Conservation (phyloP, 768 basidiomycete species). For the Dioszegia hungarica region DNA sequence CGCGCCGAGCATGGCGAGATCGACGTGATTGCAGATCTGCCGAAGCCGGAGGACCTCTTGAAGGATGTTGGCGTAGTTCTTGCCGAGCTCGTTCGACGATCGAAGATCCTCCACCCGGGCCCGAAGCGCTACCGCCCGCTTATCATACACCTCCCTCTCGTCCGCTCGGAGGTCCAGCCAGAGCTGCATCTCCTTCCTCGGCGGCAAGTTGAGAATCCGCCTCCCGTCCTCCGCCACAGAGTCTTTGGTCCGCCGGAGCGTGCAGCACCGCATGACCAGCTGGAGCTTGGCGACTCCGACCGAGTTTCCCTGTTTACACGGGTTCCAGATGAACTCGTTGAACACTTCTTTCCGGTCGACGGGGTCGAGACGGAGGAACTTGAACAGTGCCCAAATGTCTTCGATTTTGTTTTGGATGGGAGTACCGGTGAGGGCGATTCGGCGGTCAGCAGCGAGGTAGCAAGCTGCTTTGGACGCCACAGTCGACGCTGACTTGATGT, state of each 20-base stretch:
- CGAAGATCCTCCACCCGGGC: slow-evolving; percentile 84
- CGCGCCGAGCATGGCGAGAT: slow-evolving; percentile 51
- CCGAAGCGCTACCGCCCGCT: slow-evolving; percentile 82
- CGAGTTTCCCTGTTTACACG: slow-evolving; percentile 77
- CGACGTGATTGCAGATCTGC: slow-evolving; percentile 96
- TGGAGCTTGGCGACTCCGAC: slow-evolving; percentile 89
- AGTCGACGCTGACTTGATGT: slow-evolving; percentile 91
- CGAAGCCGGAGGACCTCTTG: slow-evolving; percentile 93
- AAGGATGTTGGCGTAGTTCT: slow-evolving; percentile 95
- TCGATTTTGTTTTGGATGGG: slow-evolving; percentile 99
- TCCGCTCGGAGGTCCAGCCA: slow-evolving; percentile 75
- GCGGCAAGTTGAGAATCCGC: slow-evolving; percentile 78
- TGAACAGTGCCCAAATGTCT: slow-evolving; percentile 94
- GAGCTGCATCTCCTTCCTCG: slow-evolving; percentile 81
- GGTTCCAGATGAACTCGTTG: slow-evolving; percentile 87
- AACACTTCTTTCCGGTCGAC: slow-evolving; percentile 89
- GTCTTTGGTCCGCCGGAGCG: slow-evolving; percentile 93
- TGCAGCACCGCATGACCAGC: slow-evolving; percentile 94
- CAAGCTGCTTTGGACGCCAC: slow-evolving; percentile 93
- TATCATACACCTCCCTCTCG: slow-evolving; percentile 81
- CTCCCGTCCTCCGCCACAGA: slow-evolving; percentile 73
- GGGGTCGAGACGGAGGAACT: slow-evolving; percentile 85
- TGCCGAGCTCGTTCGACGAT: slow-evolving; percentile 87
- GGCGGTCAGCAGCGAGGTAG: slow-evolving; percentile 86
- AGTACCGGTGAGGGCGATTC: slow-evolving; percentile 92